A percentile compares a stretch with the other conserved stretches of the same genome.
These are phyloP conservation scores for Sanghuangporus weigelae DNA, from an alignment of 1,284 basidiomycete species.

Conservation along the genomic window DNA sequence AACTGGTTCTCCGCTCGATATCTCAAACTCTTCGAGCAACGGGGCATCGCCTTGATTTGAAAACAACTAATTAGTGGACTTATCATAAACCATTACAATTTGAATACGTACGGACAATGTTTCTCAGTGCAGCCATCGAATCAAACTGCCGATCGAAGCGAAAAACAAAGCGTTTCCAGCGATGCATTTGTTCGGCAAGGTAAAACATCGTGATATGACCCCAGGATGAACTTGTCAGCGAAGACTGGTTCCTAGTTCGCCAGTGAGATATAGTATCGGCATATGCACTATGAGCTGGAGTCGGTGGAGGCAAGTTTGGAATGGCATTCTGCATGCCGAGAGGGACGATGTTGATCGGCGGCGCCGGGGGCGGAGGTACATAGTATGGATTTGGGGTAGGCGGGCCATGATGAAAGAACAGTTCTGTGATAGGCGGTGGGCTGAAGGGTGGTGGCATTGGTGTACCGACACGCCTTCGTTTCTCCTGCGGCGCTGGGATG, in stretches of 20 bases:
- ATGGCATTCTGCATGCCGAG: conserved; percentile 13
- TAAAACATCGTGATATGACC: conserved; percentile 74
- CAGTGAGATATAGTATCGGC: neutral
- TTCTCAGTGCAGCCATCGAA: conserved; percentile 62
- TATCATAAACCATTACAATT: neutral
- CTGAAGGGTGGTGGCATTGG: conserved; percentile 8
- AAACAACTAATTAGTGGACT: conserved; percentile 6
- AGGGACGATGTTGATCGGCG: neutral
- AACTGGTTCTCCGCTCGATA: conserved; percentile 61
- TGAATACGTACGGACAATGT: conserved; percentile 51
- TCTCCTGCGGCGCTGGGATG: conserved; percentile 26
- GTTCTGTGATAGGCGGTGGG: neutral
- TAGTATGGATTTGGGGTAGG: conserved; percentile 18
- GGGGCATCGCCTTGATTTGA: conserved; percentile 55
- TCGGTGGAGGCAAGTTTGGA: conserved; percentile 15
- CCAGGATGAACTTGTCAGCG: conserved; percentile 56
- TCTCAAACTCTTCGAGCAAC: conserved; percentile 65
- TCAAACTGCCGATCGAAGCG: conserved; percentile 68
- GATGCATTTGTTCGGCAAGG: conserved; percentile 68
- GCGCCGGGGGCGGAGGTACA: neutral
- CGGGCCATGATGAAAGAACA: conserved; percentile 8
- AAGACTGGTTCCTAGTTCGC: conserved; percentile 12
- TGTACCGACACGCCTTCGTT: conserved; percentile 3
- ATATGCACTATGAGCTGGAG: conserved; percentile 4
- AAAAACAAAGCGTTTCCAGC: conserved; percentile 76